These are phyloP conservation scores for Yarrowia sp. DNA, from an alignment of 805 yeast genomes.

Conservation along the genomic window DNA sequence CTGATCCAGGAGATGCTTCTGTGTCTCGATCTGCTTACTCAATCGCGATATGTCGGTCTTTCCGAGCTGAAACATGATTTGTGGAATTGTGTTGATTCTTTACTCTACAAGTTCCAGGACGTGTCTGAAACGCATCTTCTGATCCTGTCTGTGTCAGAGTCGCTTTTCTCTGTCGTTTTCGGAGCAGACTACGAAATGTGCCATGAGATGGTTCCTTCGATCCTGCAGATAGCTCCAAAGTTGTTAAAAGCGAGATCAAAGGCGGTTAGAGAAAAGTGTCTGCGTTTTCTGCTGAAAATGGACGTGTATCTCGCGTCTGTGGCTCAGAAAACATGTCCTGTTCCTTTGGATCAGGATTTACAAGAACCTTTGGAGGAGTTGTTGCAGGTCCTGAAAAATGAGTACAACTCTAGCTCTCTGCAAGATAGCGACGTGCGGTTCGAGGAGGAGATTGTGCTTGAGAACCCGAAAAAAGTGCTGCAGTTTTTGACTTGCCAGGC, in stretches of 20 bases:
- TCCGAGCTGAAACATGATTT: neutral
- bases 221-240: neutral
- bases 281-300: neutral
- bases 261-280: neutral
- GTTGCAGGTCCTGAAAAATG: neutral
- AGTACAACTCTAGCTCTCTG: neutral
- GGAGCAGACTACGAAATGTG: slow-evolving; percentile 5
- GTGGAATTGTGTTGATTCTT: slow-evolving; percentile 5
- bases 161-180: neutral
- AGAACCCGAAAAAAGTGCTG: neutral
- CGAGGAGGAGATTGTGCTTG: neutral
- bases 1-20: neutral
- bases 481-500: neutral
- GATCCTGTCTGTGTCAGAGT: neutral
- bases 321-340: neutral
- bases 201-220: slow-evolving; percentile 6
- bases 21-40: neutral
- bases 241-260: no score
- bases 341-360: neutral
- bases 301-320: neutral
- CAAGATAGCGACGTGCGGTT: slow-evolving; percentile 4
- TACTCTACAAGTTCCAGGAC: neutral
- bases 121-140: neutral
- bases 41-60: neutral
- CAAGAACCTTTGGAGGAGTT: neutral